Percentiles rank a stretch among this genome's conserved stretches.
These are phyloP conservation scores for Stentor roeselii DNA, from an alignment of 73 alveolate genomes.

Conservation along the genomic window DNA sequence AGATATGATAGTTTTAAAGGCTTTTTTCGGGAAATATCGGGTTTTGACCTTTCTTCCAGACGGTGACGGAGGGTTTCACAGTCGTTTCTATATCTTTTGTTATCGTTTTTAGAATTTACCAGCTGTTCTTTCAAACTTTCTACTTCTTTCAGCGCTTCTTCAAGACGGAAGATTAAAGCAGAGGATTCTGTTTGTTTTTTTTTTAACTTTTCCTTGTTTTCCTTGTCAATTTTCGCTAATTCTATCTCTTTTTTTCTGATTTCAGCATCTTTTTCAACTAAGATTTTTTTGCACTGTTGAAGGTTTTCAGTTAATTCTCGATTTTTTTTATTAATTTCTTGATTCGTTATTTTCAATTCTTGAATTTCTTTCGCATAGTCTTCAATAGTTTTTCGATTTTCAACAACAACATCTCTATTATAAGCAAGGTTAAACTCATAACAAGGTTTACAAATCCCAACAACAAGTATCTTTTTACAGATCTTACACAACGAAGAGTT, in stretches of 20 bases:
- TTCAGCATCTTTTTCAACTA: neutral
- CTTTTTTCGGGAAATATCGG: neutral
- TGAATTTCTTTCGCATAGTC: neutral
- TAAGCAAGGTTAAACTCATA: neutral
- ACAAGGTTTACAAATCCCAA: neutral
- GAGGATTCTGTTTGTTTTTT: neutral
- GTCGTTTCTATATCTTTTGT: neutral
- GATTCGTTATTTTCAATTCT: neutral
- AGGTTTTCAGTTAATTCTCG: neutral
- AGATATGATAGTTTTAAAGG: neutral
- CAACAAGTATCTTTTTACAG: neutral
- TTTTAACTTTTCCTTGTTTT: neutral
- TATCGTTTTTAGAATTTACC: neutral
- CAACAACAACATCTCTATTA: neutral
- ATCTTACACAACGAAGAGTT: neutral
- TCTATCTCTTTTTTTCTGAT: neutral
- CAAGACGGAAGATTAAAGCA: neutral
- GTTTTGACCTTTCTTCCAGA: neutral
- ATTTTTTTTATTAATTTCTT: neutral
- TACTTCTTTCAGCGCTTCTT: neutral
- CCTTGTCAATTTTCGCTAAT: too few species aligned
- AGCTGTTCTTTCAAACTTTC: conserved; percentile 11
- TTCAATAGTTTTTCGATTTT: neutral
- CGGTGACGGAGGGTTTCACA: neutral
- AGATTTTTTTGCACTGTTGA: neutral